Percentiles rank a stretch among this genome's conserved stretches.
These are phyloP conservation scores for Suillus decipiens DNA, from an alignment of 768 basidiomycete genomes.

Conservation along the genomic window DNA sequence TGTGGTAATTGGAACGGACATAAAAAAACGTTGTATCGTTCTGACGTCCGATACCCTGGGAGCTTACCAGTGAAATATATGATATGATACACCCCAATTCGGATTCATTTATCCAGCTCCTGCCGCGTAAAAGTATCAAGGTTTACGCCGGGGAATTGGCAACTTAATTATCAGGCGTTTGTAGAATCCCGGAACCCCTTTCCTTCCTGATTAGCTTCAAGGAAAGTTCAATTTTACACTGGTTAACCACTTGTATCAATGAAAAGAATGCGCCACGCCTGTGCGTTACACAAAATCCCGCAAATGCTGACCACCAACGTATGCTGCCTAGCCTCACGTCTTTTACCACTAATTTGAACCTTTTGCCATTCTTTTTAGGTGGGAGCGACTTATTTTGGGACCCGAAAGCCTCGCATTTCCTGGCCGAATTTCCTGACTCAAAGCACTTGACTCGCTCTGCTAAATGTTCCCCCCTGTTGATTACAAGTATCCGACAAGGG, in stretches of 20 bases:
- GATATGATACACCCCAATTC: not conserved
- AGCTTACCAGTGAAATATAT: not conserved
- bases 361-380: not conserved
- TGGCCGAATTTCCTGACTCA: no score
- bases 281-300: not conserved
- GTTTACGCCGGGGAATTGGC: not conserved
- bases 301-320: not conserved
- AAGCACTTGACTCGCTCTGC: not conserved
- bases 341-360: not conserved
- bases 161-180: slow-evolving; percentile 2
- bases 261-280: not conserved
- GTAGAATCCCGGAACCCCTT: not conserved
- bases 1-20: not conserved
- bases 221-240: not conserved
- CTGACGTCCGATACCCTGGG: not conserved
- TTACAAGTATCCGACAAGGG: not conserved
- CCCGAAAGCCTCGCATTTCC: not conserved
- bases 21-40: not conserved
- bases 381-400: not conserved
- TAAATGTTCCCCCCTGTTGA: not conserved
- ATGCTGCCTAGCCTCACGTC: not conserved
- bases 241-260: not conserved
- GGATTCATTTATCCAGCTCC: not conserved
- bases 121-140: not conserved
- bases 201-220: not conserved